These are phyloP conservation scores for Hymenoscyphus fructigenus DNA, from an alignment of 2,329 filamentous ascomycete species.

Conservation along the genomic window DNA sequence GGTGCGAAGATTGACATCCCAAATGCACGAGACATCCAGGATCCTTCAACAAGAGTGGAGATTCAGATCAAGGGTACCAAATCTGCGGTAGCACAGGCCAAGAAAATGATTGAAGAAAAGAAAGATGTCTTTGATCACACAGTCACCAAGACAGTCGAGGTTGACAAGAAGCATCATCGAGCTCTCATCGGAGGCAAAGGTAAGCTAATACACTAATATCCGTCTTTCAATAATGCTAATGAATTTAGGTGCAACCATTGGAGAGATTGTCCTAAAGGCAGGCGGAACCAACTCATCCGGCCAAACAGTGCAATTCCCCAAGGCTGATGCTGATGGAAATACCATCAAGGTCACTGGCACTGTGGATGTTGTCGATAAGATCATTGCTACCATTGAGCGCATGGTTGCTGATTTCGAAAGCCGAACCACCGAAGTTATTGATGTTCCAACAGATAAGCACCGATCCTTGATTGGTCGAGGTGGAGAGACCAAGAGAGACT, in stretches of 20 bases:
- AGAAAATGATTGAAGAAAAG: slow-evolving; percentile 86
- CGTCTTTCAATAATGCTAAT: slow-evolving; percentile 10
- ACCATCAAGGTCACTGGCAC: slow-evolving; percentile 87
- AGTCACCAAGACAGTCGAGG: slow-evolving; percentile 77
- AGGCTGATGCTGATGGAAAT: slow-evolving; percentile 78
- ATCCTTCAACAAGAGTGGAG: slow-evolving; percentile 69
- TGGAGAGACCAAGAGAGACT: slow-evolving; percentile 78
- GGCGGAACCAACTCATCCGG: slow-evolving; percentile 85
- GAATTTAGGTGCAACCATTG: slow-evolving; percentile 73
- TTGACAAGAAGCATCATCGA: slow-evolving; percentile 94
- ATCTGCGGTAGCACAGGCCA: slow-evolving; percentile 84
- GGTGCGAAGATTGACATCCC: slow-evolving; percentile 92
- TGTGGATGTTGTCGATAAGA: slow-evolving; percentile 81
- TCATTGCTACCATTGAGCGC: slow-evolving; percentile 75
- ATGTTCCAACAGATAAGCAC: slow-evolving; percentile 88
- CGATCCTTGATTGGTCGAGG: slow-evolving; percentile 87
- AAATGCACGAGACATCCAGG: slow-evolving; percentile 67
- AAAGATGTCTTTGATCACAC: slow-evolving; percentile 86
- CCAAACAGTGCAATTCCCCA: slow-evolving; percentile 92
- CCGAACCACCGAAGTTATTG: slow-evolving; percentile 74
- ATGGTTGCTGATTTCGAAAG: slow-evolving; percentile 82
- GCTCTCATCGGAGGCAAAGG: slow-evolving; percentile 85
- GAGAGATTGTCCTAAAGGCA: slow-evolving; percentile 80
- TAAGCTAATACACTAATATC: slow-evolving; percentile 46
- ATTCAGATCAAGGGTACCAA: slow-evolving; percentile 93